A percentile compares a stretch with the other conserved stretches of the same genome.
Evolutionary conservation across 148 eudicot genomes (phyloP).

Genomic region (Nepenthes gracilis): DNA sequence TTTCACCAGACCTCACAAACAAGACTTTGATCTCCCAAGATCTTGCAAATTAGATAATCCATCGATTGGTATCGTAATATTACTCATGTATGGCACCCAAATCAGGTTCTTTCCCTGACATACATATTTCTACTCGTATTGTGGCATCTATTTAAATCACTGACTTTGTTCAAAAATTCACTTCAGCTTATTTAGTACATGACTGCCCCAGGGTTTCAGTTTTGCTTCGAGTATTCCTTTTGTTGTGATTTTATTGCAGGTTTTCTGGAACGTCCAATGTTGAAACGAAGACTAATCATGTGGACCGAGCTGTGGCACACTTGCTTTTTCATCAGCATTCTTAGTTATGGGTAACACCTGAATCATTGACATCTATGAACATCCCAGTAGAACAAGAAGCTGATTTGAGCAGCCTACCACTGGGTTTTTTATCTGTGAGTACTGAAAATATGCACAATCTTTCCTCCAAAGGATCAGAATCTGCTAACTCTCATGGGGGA

Average conservation of each 20-base stretch:
- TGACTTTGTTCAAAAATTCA: too few species aligned
- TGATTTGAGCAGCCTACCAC: slow-evolving; percentile 17
- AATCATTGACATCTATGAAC: slow-evolving; percentile 32
- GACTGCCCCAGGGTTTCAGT: too few species aligned
- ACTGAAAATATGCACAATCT: slow-evolving; percentile 15
- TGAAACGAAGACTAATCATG: slow-evolving; percentile 64
- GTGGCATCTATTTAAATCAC: too few species aligned
- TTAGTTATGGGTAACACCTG: slow-evolving; percentile 39
- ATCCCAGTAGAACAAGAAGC: slow-evolving; percentile 15
- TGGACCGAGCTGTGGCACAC: slow-evolving; percentile 76
- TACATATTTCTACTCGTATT: too few species aligned
- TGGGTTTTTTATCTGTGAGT: slow-evolving; percentile 14
- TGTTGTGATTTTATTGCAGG: slow-evolving; percentile 14
- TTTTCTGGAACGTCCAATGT: slow-evolving; percentile 21
- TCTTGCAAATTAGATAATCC: too few species aligned
- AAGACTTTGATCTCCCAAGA: too few species aligned
- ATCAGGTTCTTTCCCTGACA: too few species aligned
- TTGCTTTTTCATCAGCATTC: slow-evolving; percentile 61
- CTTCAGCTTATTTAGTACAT: too few species aligned
- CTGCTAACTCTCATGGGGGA: slow-evolving; percentile 11
- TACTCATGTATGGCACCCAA: too few species aligned
- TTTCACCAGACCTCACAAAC: too few species aligned
- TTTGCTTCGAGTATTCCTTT: too few species aligned
- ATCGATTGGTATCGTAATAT: too few species aligned
- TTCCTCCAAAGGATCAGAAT: slow-evolving; percentile 15